These are phyloP conservation scores for Camelina neglecta DNA, from an alignment of 345 rosid species.

Conservation along the genomic window DNA sequence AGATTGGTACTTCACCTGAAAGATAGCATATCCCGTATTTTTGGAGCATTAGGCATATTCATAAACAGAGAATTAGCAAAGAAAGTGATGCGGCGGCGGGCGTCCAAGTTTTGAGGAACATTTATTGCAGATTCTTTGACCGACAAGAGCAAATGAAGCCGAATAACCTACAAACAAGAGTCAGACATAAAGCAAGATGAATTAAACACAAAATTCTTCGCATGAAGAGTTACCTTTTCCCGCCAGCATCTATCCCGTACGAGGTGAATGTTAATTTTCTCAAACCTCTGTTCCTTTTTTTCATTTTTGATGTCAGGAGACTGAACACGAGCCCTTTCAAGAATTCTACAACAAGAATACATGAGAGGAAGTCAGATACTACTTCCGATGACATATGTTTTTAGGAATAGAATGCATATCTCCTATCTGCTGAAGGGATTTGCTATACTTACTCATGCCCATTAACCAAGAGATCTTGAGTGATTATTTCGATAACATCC, in stretches of 20 bases:
- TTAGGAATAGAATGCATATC: background rate
- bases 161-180: slow-evolving; percentile 55
- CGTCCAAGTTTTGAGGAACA: slow-evolving; percentile 94
- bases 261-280: slow-evolving; percentile 55
- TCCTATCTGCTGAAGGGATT: slow-evolving; percentile 10
- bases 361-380: slow-evolving; percentile 26
- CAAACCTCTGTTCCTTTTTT: slow-evolving; percentile 76
- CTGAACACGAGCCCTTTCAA: slow-evolving; percentile 50
- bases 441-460: slow-evolving; percentile 75
- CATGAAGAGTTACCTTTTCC: slow-evolving; percentile 68
- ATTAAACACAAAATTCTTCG: background rate
- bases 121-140: slow-evolving; percentile 98
- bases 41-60: slow-evolving; percentile 92
- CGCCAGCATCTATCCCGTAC: slow-evolving; percentile 47
- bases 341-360: slow-evolving; percentile 52
- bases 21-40: slow-evolving; percentile 88
- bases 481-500: slow-evolving; percentile 86
- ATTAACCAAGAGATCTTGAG: slow-evolving; percentile 68
- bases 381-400: slow-evolving; percentile 25
- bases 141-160: slow-evolving; percentile 85
- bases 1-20: slow-evolving; percentile 60
- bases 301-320: slow-evolving; percentile 31
- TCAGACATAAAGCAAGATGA: slow-evolving; percentile 24
- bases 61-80: slow-evolving; percentile 95
- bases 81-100: slow-evolving; percentile 96